Base-by-base conservation (phyloP, 2,329 filamentous ascomycete species). In the Exophiala sp. region DNA sequence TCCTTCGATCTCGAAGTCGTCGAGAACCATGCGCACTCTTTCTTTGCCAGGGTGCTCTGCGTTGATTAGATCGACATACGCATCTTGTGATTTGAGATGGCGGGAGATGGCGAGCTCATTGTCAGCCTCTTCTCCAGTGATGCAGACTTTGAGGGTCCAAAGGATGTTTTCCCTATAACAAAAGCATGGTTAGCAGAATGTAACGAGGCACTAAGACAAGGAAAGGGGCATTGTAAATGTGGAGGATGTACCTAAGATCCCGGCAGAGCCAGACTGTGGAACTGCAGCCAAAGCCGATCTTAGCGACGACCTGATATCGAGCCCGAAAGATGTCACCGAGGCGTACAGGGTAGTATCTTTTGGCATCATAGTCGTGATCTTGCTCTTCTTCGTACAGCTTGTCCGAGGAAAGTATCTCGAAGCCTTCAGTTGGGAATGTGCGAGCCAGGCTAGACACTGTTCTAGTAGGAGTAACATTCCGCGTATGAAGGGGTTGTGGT, bases 11-110 rank as follows among this genome's bases (percentile, higher is more conserved):
- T 68, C 48, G 52, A 74, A 74, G 0, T 63, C 55, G 45, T 72
- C 68, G 14, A 96, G 82, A 35, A 96, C 79, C 71, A 90, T 96
- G 69, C 97, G 92, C 60, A 97, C 91, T 67, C 97, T 91, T 70
- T 89, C 89, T 64, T 91, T 86, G 67, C 92, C 94, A 20, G 94
- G 92, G 69, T 97, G 94, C 65, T 91, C 43, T 44, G 59, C 36
- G 36, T 59, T 60, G 14, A 64, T 29, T 8, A 29, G 5, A 5
- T 29, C 24, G 24, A 29, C 24, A 29, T 29, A 29, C 7, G 24
- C 24, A 29, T 29, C 24, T 29, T 29, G 59, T 32, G 63, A 59
- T 6, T 57, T 59, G 9, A 72, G 44, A 51, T 53, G 44, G 42
- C 35, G 32, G 11, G 46, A 59, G 44, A 53, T 53, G 11, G 61